Percentiles rank a stretch among this genome's conserved stretches.
phyloP scores from a whole-genome alignment of 164 flowering plant genomes.

The Chimonanthus praecox region DNA sequence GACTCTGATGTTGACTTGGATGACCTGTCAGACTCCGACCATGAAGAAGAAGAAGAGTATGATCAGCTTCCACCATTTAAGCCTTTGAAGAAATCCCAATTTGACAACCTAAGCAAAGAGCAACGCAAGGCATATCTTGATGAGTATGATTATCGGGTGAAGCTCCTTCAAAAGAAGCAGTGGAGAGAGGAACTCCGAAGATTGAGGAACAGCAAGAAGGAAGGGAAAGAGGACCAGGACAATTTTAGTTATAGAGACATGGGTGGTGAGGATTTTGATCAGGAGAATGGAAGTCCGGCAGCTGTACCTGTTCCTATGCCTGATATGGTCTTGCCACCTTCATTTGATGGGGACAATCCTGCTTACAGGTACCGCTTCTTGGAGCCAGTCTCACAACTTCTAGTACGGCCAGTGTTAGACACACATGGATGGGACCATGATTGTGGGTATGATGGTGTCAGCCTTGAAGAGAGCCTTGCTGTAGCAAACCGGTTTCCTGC shows the following conservation, averaged over 20 bases:
- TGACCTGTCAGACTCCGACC: constrained; percentile 70
- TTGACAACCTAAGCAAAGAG: constrained; percentile 76
- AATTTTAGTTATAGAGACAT: constrained; percentile 21
- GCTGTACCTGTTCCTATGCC: constrained; percentile 87
- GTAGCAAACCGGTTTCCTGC: constrained; percentile 56
- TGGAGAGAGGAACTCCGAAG: constrained; percentile 84
- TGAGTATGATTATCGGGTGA: constrained; percentile 90
- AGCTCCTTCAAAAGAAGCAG: constrained; percentile 92
- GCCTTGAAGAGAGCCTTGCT: constrained; percentile 67
- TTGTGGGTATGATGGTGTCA: constrained; percentile 92
- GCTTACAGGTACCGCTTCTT: constrained; percentile 77
- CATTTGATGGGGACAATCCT: constrained; percentile 82
- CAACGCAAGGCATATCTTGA: constrained; percentile 88
- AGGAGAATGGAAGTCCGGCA: constrained; percentile 59
- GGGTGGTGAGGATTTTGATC: constrained; percentile 63
- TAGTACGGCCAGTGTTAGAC: constrained; percentile 88
- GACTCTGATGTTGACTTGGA: constrained; percentile 84
- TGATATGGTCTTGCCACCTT: constrained; percentile 81
- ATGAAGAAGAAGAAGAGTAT: constrained; percentile 79
- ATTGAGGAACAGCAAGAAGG: constrained; percentile 65
- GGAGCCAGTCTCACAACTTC: constrained; percentile 84
- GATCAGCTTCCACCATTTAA: constrained; percentile 95
- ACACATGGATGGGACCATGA: constrained; percentile 98
- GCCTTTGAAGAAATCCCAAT: constrained; percentile 73
- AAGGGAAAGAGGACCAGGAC: constrained; percentile 37